Conservation (phyloP, 2,329 filamentous ascomycete genomes). For the Leptographium galeiforme region DNA sequence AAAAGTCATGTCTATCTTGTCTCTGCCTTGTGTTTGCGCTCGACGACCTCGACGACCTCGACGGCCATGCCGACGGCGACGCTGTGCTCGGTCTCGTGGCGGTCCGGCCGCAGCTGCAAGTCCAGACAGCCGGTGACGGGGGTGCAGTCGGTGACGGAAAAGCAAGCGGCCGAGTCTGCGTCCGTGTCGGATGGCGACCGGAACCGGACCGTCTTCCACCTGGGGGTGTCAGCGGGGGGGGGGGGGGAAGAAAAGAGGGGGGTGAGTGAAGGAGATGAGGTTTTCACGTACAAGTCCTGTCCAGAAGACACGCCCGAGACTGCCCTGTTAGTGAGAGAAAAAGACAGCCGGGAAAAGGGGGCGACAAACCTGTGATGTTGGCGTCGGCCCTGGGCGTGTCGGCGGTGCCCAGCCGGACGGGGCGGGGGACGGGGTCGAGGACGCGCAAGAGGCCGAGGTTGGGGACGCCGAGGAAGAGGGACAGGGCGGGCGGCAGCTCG, state of each 20-base stretch:
- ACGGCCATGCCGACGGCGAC: constrained; percentile 44
- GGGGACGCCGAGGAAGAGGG: constrained; percentile 51
- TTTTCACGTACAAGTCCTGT: neutral
- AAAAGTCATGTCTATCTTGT: no score
- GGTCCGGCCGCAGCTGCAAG: constrained; percentile 38
- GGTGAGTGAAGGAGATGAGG: no score
- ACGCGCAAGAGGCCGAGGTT: constrained; percentile 55
- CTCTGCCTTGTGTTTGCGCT: constrained; percentile 19
- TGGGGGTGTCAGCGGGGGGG: constrained; percentile 6
- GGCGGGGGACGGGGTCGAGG: constrained; percentile 35
- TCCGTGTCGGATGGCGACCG: constrained; percentile 29
- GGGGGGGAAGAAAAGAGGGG: neutral
- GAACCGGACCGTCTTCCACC: constrained; percentile 50
- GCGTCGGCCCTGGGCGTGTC: constrained; percentile 20
- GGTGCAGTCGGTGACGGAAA: neutral
- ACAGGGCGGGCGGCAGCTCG: constrained; percentile 49
- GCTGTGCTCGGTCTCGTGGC: constrained; percentile 24
- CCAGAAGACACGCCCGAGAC: neutral
- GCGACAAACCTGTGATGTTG: constrained; percentile 8
- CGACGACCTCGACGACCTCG: constrained; percentile 33
- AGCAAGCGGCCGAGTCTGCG: neutral
- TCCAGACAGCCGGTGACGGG: constrained; percentile 30
- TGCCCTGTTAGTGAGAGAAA: neutral
- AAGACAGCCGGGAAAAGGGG: neutral
- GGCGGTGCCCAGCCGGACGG: neutral